Evolutionary conservation across 495 filamentous ascomycete species (phyloP).

Genomic region (Talaromyces ruber): DNA sequence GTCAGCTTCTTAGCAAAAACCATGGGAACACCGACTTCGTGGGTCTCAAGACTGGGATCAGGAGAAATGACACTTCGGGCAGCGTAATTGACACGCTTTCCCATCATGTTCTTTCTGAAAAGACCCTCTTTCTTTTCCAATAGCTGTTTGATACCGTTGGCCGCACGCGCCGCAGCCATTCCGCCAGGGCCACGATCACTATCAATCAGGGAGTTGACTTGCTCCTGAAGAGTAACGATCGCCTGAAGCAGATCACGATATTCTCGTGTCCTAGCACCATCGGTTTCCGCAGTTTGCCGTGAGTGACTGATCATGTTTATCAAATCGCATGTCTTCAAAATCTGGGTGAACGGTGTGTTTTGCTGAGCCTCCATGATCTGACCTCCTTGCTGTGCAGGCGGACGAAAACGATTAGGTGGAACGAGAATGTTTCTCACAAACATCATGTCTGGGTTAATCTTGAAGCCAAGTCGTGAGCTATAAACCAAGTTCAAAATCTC

Average conservation of each 20-base stretch:
- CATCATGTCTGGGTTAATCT: slow-evolving; percentile 73
- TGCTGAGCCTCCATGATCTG: slow-evolving; percentile 76
- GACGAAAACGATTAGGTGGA: slow-evolving; percentile 88
- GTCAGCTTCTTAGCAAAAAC: slow-evolving; percentile 96
- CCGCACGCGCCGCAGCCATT: slow-evolving; percentile 31
- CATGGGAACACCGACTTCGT: slow-evolving; percentile 94
- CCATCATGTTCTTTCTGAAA: slow-evolving; percentile 99
- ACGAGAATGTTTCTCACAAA: slow-evolving; percentile 80
- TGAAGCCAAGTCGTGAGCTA: slow-evolving; percentile 53
- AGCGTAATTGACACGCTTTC: slow-evolving; percentile 97
- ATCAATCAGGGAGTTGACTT: slow-evolving; percentile 86
- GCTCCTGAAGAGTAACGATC: slow-evolving; percentile 76
- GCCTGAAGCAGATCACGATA: slow-evolving; percentile 59
- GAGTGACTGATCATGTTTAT: slow-evolving; percentile 72
- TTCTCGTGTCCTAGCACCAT: slow-evolving; percentile 31
- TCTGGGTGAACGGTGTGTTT: slow-evolving; percentile 74
- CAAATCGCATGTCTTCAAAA: slow-evolving; percentile 59
- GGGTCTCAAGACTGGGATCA: slow-evolving; percentile 97
- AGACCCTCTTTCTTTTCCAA: slow-evolving; percentile 98
- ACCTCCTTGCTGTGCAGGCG: slow-evolving; percentile 70
- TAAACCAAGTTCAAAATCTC: slow-evolving; percentile 79
- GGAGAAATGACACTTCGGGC: slow-evolving; percentile 97
- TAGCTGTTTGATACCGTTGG: slow-evolving; percentile 85
- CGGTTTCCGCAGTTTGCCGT: slow-evolving; percentile 43
- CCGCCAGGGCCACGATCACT: slow-evolving; percentile 55